These are phyloP conservation scores for Medicago lupulina DNA, from an alignment of 306 rosid species.

Conservation along the genomic window DNA sequence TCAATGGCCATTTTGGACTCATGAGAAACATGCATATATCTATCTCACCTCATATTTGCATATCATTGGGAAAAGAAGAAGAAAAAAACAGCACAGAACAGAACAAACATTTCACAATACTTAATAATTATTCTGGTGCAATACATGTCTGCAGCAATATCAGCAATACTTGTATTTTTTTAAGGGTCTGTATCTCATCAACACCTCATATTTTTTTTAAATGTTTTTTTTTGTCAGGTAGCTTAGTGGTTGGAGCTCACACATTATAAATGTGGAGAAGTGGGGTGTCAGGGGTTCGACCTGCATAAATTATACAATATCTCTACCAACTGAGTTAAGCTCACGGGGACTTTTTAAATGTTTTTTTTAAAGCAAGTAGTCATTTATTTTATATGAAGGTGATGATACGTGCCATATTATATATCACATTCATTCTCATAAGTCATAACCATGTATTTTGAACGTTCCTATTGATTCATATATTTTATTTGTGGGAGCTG, in stretches of 20 bases:
- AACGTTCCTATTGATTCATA: background rate
- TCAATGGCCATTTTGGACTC: background rate
- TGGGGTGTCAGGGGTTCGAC: too few species aligned
- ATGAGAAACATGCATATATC: slow-evolving; percentile 16
- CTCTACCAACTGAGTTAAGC: too few species aligned
- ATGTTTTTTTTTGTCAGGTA: too few species aligned
- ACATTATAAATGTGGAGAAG: too few species aligned
- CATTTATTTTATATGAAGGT: background rate
- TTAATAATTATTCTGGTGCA: background rate
- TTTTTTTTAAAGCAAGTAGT: background rate
- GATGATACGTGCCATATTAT: background rate
- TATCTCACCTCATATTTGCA: background rate
- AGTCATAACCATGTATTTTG: background rate
- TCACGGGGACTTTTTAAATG: too few species aligned
- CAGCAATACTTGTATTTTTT: background rate
- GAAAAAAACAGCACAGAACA: background rate
- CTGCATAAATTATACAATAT: too few species aligned
- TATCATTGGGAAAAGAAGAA: background rate
- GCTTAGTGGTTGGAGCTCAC: too few species aligned
- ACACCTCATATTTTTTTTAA: too few species aligned
- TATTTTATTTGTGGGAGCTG: slow-evolving; percentile 15
- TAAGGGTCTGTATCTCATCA: too few species aligned
- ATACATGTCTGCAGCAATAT: slow-evolving; percentile 16
- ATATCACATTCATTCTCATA: background rate
- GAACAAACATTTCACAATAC: background rate